phyloP scores from a whole-genome alignment of 139 green algal species.

The Picochlorum costavermella region DNA sequence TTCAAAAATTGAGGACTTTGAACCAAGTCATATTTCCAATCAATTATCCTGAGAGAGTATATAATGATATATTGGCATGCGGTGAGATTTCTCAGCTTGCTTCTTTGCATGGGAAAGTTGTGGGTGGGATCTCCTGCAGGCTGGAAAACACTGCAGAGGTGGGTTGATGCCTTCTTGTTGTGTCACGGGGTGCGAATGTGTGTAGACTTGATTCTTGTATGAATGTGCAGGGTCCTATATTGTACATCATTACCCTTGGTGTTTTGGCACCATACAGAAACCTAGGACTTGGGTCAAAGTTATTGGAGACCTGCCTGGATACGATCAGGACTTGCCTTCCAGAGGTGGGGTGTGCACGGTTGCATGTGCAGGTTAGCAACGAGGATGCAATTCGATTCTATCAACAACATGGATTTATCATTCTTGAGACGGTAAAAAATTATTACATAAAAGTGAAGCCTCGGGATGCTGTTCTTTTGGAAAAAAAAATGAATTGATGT shows the following conservation, averaged over 20 bases:
- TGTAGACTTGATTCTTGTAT: not conserved
- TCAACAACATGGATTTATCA: constrained; percentile 43
- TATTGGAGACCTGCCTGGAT: constrained; percentile 17
- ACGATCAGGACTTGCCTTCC: constrained; percentile 15
- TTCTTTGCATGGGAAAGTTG: constrained; percentile 37
- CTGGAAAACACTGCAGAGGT: constrained; percentile 42
- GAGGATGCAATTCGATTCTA: constrained; percentile 66
- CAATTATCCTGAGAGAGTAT: constrained; percentile 55
- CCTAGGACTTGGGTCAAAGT: constrained; percentile 43
- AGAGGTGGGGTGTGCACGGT: constrained; percentile 39
- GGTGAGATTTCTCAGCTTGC: constrained; percentile 44
- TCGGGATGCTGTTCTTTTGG: constrained; percentile 25
- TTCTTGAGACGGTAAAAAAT: not conserved
- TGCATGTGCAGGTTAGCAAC: constrained; percentile 72
- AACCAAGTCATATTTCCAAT: constrained; percentile 77
- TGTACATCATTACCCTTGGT: constrained; percentile 85
- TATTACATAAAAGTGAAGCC: constrained; percentile 33
- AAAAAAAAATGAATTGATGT: constrained; percentile 3
- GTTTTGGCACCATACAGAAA: constrained; percentile 77
- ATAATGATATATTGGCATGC: constrained; percentile 38
- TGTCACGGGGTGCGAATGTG: not conserved
- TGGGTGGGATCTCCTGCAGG: constrained; percentile 63
- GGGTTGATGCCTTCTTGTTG: not conserved
- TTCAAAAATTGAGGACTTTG: constrained; percentile 55
- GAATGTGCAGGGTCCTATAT: constrained; percentile 20